Conservation (phyloP, 805 yeast species). For the Danielia oregonensis region DNA sequence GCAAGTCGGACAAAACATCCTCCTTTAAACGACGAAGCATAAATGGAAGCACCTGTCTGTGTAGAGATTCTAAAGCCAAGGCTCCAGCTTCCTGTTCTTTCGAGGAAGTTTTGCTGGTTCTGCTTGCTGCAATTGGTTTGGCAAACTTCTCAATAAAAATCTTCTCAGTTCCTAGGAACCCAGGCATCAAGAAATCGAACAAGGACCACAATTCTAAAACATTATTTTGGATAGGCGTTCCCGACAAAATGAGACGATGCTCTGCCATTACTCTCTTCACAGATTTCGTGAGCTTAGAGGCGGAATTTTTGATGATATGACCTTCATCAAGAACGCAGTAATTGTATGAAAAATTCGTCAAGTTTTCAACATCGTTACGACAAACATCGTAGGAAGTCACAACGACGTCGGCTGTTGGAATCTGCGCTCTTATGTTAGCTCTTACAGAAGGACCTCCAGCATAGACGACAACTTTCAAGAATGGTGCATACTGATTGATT, state of each 20-base stretch:
- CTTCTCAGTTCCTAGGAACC: conserved; percentile 93
- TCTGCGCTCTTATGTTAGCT: conserved; percentile 46
- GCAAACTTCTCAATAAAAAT: conserved; percentile 92
- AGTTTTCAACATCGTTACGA: conserved; percentile 75
- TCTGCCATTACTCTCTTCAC: conserved; percentile 82
- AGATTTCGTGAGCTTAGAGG: conserved; percentile 82
- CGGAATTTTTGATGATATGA: conserved; percentile 90
- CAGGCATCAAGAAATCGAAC: conserved; percentile 98
- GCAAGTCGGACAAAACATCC: conserved; percentile 91
- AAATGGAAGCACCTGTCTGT: conserved; percentile 94
- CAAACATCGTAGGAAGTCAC: conserved; percentile 96
- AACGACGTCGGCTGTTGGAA: conserved; percentile 69
- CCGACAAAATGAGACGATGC: conserved; percentile 86
- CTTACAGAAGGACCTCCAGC: conserved; percentile 90
- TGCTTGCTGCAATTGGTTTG: conserved; percentile 94
- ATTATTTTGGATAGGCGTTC: conserved; percentile 97
- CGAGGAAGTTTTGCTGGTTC: conserved; percentile 82
- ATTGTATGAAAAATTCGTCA: conserved; percentile 67
- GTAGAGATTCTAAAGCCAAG: conserved; percentile 89
- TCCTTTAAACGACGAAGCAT: conserved; percentile 94
- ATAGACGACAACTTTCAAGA: conserved; percentile 74
- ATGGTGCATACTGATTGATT: conserved; percentile 83
- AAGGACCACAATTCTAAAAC: conserved; percentile 96
- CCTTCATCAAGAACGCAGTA: conserved; percentile 98
- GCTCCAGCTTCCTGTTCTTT: conserved; percentile 98